Conservation (phyloP, 257 asterid species). For the Datura wrightii region DNA sequence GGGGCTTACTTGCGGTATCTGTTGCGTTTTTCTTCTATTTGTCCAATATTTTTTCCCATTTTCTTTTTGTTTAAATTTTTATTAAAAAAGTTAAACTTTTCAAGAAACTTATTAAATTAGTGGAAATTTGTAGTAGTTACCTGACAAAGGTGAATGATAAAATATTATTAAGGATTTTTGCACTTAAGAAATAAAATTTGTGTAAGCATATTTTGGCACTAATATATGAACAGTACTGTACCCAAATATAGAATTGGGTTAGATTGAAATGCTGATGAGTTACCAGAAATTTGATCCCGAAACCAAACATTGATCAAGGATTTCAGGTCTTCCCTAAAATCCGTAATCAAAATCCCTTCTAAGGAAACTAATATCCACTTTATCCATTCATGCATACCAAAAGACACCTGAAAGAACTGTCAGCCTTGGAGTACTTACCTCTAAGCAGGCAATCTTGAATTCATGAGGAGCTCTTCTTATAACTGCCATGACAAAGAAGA, state of each 20-base stretch:
- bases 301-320: background rate
- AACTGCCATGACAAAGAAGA: conserved; percentile 56
- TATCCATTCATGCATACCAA: background rate
- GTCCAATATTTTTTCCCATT: background rate
- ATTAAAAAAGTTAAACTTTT: background rate
- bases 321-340: background rate
- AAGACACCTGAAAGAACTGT: background rate
- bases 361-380: background rate
- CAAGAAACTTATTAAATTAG: background rate
- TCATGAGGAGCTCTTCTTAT: conserved; percentile 99
- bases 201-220: background rate
- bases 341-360: background rate
- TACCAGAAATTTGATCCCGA: background rate
- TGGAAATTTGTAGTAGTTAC: background rate
- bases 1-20: background rate
- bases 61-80: background rate
- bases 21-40: background rate
- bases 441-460: conserved; percentile 98
- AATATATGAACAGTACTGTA: background rate
- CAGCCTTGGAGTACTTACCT: conserved; percentile 53
- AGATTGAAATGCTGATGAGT: background rate
- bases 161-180: conserved; percentile 15
- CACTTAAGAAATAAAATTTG: background rate
- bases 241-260: background rate
- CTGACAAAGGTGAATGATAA: background rate